Evolutionary conservation across 345 rosid genomes (phyloP), one percentile per base, ranked within the genome.

Genomic region (Bruguiera gymnorhiza): DNA sequence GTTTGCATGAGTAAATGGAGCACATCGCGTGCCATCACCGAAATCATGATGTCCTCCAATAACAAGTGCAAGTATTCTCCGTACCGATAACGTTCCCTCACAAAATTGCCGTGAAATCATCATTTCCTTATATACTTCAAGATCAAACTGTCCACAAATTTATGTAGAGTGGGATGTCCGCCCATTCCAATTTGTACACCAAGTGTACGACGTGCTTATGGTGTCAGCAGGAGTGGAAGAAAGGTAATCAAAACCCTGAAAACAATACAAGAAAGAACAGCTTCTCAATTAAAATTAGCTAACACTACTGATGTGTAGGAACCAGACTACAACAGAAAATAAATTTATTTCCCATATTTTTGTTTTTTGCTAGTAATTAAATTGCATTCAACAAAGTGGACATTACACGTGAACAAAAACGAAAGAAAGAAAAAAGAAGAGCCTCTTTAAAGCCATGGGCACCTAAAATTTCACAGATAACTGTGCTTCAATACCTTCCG

Each of bases 11-110:
- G 73, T 66, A 71, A 63, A 70, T 65, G 72, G 70, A 76, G 66
- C 75, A 70, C 69, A 57, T 30, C 52, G 77, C 71, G 52, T 73
- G 74, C 51, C 62, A 51, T 57, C 78, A 63, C 64, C 50, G 56
- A 75, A 55, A 77, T 81, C 66, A 77, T 81, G 65, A 27, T 74
- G 79, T 72, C 68, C 60, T 73, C 83, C 80, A 70, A 61, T 72
- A 79, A 32, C 7, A 4, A 10, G 60, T 66, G 39, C 29, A 70
- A 53, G 57, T 63, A 71, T 61, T 74, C 34, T 16, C 70, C 61
- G 66, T 74, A 69, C 75, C 20, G 51, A 55, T 67, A 55, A 46
- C 48, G 26, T 20, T 39, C 32, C 18, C 53, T 52, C 69, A 70
- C 78, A 55, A 26, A 63, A 51, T 30, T 60, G 46, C 57, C 34